These are phyloP conservation scores for Aegilops speltoides DNA, from an alignment of 176 grass and related monocot genomes.

Conservation along the genomic window DNA sequence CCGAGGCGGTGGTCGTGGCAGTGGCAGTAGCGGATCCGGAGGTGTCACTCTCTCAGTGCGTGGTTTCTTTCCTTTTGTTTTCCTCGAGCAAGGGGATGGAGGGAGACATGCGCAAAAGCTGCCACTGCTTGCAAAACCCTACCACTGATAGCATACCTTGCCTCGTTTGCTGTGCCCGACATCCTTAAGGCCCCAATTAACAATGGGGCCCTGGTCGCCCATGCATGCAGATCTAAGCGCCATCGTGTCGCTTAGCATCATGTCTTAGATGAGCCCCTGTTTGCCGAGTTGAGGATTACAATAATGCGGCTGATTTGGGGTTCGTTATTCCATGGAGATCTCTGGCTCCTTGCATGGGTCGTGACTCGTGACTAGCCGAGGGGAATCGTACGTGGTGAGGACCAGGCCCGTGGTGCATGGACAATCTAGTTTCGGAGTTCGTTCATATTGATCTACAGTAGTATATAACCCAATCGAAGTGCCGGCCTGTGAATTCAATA, in stretches of 20 bases:
- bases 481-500: constrained; percentile 29
- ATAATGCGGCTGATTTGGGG: constrained; percentile 39
- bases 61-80: constrained; percentile 28
- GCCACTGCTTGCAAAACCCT: constrained; percentile 68
- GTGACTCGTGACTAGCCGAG: constrained; percentile 63
- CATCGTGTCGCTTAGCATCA: constrained; percentile 81
- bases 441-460: neutral
- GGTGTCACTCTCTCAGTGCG: constrained; percentile 41
- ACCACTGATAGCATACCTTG: neutral
- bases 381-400: constrained; percentile 45
- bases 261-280: constrained; percentile 81
- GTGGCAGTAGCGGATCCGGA: constrained; percentile 55
- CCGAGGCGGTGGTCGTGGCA: constrained; percentile 32
- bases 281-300: constrained; percentile 25
- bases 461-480: constrained; percentile 22
- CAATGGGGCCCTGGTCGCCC: constrained; percentile 58
- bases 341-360: constrained; percentile 73
- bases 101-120: constrained; percentile 97
- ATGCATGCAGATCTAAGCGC: constrained; percentile 83
- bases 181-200: constrained; percentile 79
- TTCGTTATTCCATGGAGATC: constrained; percentile 28
- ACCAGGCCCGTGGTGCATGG: constrained; percentile 24
- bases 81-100: constrained; percentile 24
- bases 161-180: constrained; percentile 60
- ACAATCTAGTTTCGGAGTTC: constrained; percentile 23